Conservation (phyloP, 2,329 filamentous ascomycete genomes). For the Talaromyces islandicus region DNA sequence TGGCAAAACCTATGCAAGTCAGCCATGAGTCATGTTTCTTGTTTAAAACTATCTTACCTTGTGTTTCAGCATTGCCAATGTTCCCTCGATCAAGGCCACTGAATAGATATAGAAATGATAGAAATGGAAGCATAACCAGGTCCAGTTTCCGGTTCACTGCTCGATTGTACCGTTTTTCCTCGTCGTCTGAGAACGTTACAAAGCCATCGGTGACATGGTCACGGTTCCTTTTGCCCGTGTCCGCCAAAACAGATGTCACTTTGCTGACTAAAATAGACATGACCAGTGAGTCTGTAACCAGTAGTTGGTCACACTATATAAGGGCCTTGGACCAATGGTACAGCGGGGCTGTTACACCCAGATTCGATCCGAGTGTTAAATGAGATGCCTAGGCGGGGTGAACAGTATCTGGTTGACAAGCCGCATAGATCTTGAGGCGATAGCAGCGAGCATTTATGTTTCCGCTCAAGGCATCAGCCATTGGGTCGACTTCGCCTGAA, state of each 20-base stretch:
- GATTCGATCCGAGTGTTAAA: background rate
- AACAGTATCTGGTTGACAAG: background rate
- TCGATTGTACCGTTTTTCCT: background rate
- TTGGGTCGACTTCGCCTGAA: background rate
- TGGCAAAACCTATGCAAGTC: constrained; percentile 45
- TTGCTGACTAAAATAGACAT: background rate
- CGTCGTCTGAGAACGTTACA: background rate
- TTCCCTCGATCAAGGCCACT: constrained; percentile 50
- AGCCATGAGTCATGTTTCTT: background rate
- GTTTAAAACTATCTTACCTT: background rate
- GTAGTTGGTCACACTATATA: background rate
- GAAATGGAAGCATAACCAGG: constrained; percentile 45
- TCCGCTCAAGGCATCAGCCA: background rate
- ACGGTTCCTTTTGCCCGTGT: background rate
- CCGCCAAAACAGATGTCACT: background rate
- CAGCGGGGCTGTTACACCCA: background rate
- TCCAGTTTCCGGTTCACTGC: constrained; percentile 40
- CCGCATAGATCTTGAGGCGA: background rate
- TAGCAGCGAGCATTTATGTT: background rate
- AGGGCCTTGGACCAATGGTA: background rate
- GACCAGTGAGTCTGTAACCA: background rate
- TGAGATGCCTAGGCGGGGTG: background rate
- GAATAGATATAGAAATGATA: constrained; percentile 47
- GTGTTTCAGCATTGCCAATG: constrained; percentile 50
- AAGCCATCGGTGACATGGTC: background rate